Evolutionary conservation across 305 asterid genomes (phyloP).

Genomic region (Fraxinus paxiana): DNA sequence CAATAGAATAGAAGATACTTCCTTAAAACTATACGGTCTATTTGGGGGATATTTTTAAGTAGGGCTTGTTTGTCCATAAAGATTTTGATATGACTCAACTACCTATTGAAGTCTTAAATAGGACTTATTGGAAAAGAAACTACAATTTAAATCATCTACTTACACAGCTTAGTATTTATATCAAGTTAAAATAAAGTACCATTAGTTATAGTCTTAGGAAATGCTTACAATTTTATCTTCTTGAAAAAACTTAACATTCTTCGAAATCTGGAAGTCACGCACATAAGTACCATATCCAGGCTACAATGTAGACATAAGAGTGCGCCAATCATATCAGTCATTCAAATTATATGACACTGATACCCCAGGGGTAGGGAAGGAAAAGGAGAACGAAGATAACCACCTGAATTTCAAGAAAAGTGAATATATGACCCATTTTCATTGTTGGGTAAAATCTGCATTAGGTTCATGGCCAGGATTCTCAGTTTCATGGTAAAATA

Average conservation of each 20-base stretch:
- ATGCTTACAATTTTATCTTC: slow-evolving; percentile 67
- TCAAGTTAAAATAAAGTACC: not conserved
- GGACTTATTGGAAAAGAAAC: not conserved
- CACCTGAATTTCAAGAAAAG: slow-evolving; percentile 67
- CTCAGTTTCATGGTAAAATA: slow-evolving; percentile 26
- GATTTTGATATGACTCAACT: not conserved
- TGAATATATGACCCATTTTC: slow-evolving; percentile 64
- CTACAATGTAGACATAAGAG: slow-evolving; percentile 43
- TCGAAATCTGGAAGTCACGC: slow-evolving; percentile 63
- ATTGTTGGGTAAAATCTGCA: slow-evolving; percentile 81
- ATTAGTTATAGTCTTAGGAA: not conserved
- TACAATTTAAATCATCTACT: not conserved
- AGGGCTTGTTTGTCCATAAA: not conserved
- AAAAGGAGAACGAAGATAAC: slow-evolving; percentile 23
- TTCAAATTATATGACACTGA: slow-evolving; percentile 11
- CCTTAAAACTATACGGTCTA: not conserved
- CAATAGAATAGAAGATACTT: not conserved
- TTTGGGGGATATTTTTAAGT: not conserved
- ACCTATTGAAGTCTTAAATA: not conserved
- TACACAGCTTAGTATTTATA: slow-evolving; percentile 1
- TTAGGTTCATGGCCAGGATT: slow-evolving; percentile 14
- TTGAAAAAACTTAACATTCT: slow-evolving; percentile 40
- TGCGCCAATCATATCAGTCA: slow-evolving; percentile 26
- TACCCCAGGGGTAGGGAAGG: slow-evolving; percentile 8
- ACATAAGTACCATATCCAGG: slow-evolving; percentile 79